These are phyloP conservation scores for Thraustochytrium sp. DNA, from an alignment of 352 stramenopile species.

Conservation along the genomic window DNA sequence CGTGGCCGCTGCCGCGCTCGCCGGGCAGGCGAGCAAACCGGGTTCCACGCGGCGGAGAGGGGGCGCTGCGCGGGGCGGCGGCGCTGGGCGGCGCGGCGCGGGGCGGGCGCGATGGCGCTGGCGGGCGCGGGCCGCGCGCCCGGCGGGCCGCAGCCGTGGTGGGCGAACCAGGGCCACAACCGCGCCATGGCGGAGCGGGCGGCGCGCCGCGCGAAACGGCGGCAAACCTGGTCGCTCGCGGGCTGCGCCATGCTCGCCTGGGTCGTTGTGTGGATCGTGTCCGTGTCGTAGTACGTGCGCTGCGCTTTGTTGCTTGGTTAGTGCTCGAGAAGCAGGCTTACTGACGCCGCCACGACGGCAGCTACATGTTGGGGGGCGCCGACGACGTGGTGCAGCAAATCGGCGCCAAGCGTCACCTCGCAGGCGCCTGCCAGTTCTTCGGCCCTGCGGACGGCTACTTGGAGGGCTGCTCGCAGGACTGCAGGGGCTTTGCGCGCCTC, in stretches of 20 bases:
- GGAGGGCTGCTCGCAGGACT: background rate
- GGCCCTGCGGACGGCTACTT: background rate
- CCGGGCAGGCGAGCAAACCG: too few relatives aligned
- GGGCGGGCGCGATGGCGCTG: too few relatives aligned
- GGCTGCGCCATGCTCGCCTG: conserved; percentile 6
- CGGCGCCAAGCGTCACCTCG: background rate
- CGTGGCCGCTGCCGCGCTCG: too few relatives aligned
- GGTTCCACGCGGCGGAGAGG: too few relatives aligned
- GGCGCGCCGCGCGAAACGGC: background rate
- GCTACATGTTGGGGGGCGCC: background rate
- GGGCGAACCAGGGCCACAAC: conserved; percentile 36
- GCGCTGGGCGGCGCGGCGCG: too few relatives aligned
- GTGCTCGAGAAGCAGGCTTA: too few relatives aligned
- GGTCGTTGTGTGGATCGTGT: conserved; percentile 17
- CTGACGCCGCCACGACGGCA: background rate
- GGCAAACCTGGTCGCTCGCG: background rate
- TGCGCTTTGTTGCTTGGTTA: too few relatives aligned
- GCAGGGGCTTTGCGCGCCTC: background rate
- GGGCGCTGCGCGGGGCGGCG: too few relatives aligned
- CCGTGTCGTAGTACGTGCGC: background rate
- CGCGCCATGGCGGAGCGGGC: conserved; percentile 17
- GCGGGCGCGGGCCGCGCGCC: background rate
- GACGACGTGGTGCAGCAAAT: background rate
- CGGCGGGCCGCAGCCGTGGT: conserved; percentile 17
- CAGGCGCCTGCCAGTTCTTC: background rate